Conservation (phyloP, 345 rosid genomes). For the Passiflora organensis region DNA sequence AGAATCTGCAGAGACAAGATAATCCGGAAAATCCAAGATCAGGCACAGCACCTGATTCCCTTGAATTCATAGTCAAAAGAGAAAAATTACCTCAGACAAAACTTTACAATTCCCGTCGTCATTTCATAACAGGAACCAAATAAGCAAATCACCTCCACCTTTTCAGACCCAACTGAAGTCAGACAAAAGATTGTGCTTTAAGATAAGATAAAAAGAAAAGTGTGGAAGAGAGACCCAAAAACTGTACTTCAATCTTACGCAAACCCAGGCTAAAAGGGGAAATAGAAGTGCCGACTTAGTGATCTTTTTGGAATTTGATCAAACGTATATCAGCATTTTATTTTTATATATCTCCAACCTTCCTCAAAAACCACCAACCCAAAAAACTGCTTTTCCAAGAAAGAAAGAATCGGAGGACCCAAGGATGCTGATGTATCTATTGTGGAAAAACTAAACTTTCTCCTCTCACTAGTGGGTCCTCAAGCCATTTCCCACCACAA, state of each 20-base stretch:
- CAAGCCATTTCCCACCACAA: slow-evolving; percentile 35
- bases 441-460: background rate
- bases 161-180: background rate
- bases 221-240: background rate
- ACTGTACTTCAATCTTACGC: slow-evolving; percentile 32
- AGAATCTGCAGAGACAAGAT: slow-evolving; percentile 36
- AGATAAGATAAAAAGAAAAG: slow-evolving; percentile 1
- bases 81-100: slow-evolving; percentile 10
- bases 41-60: slow-evolving; percentile 30
- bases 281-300: slow-evolving; percentile 6
- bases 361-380: slow-evolving; percentile 12
- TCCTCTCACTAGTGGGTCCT: slow-evolving; percentile 34
- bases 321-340: background rate
- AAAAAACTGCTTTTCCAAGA: background rate
- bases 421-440: background rate
- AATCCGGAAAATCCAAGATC: slow-evolving; percentile 36
- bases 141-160: slow-evolving; percentile 9
- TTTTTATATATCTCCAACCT: slow-evolving; percentile 1
- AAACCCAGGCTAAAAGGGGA: slow-evolving; percentile 15
- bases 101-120: slow-evolving; percentile 14
- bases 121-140: slow-evolving; percentile 19
- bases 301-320: slow-evolving; percentile 9
- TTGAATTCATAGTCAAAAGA: slow-evolving; percentile 21
- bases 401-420: background rate
- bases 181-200: background rate